These are phyloP conservation scores for Adansonia rubrostipa DNA, from an alignment of 441 rosid genomes.

Conservation along the genomic window DNA sequence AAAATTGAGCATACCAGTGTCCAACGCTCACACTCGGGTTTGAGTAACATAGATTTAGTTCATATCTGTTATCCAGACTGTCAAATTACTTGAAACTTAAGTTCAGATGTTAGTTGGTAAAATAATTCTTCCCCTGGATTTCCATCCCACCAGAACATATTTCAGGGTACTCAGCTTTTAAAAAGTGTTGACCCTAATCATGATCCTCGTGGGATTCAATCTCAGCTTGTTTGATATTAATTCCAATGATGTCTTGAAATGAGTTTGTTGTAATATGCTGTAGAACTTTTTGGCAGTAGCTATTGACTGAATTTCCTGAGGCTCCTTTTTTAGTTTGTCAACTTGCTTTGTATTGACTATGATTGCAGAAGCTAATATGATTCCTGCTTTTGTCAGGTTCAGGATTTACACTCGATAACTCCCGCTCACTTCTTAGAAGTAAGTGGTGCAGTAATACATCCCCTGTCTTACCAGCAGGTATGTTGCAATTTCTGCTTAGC, in stretches of 20 bases:
- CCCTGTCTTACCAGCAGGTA: slow-evolving; percentile 98
- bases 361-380: slow-evolving; percentile 25
- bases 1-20: no score
- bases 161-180: neutral
- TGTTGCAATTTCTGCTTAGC: slow-evolving; percentile 28
- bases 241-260: neutral
- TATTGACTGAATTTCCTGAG: slow-evolving; percentile 14
- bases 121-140: slow-evolving; percentile 5
- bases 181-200: neutral
- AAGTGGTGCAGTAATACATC: slow-evolving; percentile 93
- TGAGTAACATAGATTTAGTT: neutral
- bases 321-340: slow-evolving; percentile 27
- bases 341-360: slow-evolving; percentile 20
- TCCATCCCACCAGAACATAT: neutral
- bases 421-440: slow-evolving; percentile 93
- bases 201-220: slow-evolving; percentile 11
- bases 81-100: slow-evolving; percentile 4
- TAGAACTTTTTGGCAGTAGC: slow-evolving; percentile 1
- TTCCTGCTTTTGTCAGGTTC: slow-evolving; percentile 62
- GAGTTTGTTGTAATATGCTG: slow-evolving; percentile 19
- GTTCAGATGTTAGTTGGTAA: neutral
- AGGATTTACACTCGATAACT: slow-evolving; percentile 91
- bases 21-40: no score
- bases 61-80: neutral
- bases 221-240: slow-evolving; percentile 15